Evolutionary conservation across 495 filamentous ascomycete genomes (phyloP).

Genomic region (Neurospora sp.): DNA sequence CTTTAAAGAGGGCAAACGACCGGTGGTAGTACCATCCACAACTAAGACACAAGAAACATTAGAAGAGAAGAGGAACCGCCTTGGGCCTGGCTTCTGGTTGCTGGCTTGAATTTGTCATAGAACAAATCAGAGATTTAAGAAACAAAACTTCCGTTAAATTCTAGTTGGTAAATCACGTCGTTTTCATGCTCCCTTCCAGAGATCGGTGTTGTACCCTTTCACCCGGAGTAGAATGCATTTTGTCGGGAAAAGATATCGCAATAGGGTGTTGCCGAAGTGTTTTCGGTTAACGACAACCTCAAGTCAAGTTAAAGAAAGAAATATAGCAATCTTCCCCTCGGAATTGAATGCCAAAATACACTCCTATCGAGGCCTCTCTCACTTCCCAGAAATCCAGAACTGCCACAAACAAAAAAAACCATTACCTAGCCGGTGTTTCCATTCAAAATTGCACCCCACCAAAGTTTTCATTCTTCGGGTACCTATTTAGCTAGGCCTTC

Average conservation of each 20-base stretch:
- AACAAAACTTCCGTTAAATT: not conserved
- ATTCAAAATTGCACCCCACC: not conserved
- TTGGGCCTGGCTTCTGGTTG: not conserved
- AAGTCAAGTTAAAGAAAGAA: no score
- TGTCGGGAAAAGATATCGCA: no score
- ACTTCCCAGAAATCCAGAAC: not conserved
- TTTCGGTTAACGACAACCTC: no score
- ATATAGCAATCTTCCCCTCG: no score
- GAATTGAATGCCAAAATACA: no score
- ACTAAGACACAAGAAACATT: not conserved
- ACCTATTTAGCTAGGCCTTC: not conserved
- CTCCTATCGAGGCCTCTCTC: not conserved
- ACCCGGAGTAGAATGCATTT: no score
- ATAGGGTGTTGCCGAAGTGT: no score
- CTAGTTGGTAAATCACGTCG: not conserved
- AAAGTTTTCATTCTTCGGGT: not conserved
- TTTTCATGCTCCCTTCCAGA: not conserved
- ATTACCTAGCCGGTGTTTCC: not conserved
- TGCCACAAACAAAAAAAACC: not conserved
- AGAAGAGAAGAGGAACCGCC: not conserved
- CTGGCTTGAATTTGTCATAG: not conserved
- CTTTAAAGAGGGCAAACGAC: not conserved
- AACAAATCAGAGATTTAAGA: no score
- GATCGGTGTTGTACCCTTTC: no score
- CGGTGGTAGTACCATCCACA: rapidly evolving